phyloP scores from a whole-genome alignment of 2,329 filamentous ascomycete species.

The Ophiosphaerella narmari region DNA sequence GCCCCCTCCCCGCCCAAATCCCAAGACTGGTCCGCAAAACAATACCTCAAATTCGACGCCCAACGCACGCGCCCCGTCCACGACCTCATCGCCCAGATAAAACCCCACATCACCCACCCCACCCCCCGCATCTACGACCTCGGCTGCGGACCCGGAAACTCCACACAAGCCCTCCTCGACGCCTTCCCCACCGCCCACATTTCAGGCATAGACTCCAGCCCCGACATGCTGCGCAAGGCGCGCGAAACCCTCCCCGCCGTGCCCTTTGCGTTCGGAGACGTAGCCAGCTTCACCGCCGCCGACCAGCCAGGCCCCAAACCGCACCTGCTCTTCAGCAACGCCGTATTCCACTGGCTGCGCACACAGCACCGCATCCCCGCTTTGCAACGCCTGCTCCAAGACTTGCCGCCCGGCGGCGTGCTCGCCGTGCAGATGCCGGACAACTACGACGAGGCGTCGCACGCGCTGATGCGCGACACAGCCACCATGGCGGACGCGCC shows the following conservation, averaged over 20 bases:
- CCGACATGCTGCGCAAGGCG: conserved; percentile 61
- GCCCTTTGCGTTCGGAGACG: conserved; percentile 54
- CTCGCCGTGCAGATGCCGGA: conserved; percentile 62
- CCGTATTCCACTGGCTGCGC: conserved; percentile 64
- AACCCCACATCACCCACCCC: conserved; percentile 33
- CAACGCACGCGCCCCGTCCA: conserved; percentile 59
- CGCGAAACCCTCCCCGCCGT: conserved; percentile 44
- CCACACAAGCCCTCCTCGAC: conserved; percentile 54
- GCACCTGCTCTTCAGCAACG: conserved; percentile 60
- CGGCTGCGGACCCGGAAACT: conserved; percentile 66
- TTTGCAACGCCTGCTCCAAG: conserved; percentile 51
- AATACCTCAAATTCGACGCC: conserved; percentile 61
- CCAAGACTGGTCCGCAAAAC: conserved; percentile 59
- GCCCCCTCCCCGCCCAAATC: conserved; percentile 3
- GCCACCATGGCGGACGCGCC: conserved; percentile 37
- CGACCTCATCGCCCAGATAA: conserved; percentile 58
- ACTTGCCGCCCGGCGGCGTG: conserved; percentile 51
- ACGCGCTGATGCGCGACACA: conserved; percentile 56
- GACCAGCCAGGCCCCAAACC: neutral
- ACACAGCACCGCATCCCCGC: conserved; percentile 50
- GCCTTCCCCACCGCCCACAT: conserved; percentile 56
- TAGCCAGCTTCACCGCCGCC: conserved; percentile 48
- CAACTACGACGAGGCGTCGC: conserved; percentile 57
- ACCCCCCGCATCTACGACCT: conserved; percentile 59
- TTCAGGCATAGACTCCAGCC: conserved; percentile 60